Percentiles rank a stretch among this genome's conserved stretches.
Conservation (phyloP, 2,329 filamentous ascomycete species). For the Fusarium sp. region DNA sequence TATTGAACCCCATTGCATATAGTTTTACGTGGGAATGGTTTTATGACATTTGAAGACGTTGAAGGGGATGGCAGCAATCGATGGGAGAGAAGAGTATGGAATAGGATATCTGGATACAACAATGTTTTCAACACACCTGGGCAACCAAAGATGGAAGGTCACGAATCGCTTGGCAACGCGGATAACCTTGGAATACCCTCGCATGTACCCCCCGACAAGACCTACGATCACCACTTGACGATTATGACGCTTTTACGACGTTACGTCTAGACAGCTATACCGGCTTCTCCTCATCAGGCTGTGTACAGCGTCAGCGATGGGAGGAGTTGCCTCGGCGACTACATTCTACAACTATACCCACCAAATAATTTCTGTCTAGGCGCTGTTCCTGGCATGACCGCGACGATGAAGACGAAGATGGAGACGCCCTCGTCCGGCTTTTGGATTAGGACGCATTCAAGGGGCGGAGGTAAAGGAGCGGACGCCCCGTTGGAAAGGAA, state of each 20-base stretch:
- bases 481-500: conserved; percentile 31
- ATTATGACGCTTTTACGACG: conserved; percentile 58
- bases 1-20: conserved; percentile 42
- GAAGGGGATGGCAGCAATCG: conserved; percentile 41
- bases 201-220: conserved; percentile 47
- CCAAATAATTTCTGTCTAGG: conserved; percentile 52
- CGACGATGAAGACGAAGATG: conserved; percentile 45
- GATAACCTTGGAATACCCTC: conserved; percentile 44
- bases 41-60: conserved; percentile 40
- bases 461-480: conserved; percentile 27
- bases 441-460: conserved; percentile 28
- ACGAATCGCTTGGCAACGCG: conserved; percentile 45
- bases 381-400: conserved; percentile 47
- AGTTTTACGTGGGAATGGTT: conserved; percentile 46
- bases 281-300: conserved; percentile 46
- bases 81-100: conserved; percentile 51
- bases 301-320: conserved; percentile 45
- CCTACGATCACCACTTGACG: conserved; percentile 54
- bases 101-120: conserved; percentile 53
- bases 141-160: conserved; percentile 51
- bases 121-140: conserved; percentile 52
- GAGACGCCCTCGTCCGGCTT: conserved; percentile 32
- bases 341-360: conserved; percentile 53
- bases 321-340: conserved; percentile 49
- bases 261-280: conserved; percentile 58